Evolutionary conservation across 352 stramenopile genomes (phyloP).

Genomic region (Globisporangium sylvaticum): DNA sequence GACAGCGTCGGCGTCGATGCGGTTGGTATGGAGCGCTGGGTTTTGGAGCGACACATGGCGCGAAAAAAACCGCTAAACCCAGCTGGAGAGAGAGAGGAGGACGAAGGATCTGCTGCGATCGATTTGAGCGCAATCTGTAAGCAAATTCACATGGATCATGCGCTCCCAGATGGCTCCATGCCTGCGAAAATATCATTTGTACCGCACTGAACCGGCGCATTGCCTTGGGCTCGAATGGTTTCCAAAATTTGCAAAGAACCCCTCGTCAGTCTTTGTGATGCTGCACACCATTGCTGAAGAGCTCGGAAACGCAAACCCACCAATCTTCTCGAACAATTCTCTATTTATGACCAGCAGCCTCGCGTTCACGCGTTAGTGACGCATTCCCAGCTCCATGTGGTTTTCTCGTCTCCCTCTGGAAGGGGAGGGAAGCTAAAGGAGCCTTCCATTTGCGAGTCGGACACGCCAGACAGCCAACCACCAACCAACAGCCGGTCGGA

Average conservation of each 20-base stretch:
- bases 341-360: background rate
- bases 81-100: too few species aligned
- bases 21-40: too few species aligned
- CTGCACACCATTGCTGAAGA: background rate
- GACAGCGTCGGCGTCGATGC: too few species aligned
- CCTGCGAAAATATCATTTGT: background rate
- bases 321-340: background rate
- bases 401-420: slow-evolving; percentile 1
- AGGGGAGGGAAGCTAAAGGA: background rate
- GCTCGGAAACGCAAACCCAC: background rate
- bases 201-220: background rate
- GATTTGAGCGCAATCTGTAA: background rate
- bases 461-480: background rate
- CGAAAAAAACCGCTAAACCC: too few species aligned
- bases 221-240: background rate
- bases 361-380: background rate
- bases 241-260: background rate
- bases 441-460: background rate
- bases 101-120: background rate
- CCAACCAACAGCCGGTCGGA: background rate
- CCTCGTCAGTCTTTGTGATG: background rate
- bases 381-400: slow-evolving; percentile 1
- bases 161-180: background rate
- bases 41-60: too few species aligned
- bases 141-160: background rate